These are phyloP conservation scores for Colletotrichum eleusines DNA, from an alignment of 2,329 filamentous ascomycete genomes.

Conservation along the genomic window DNA sequence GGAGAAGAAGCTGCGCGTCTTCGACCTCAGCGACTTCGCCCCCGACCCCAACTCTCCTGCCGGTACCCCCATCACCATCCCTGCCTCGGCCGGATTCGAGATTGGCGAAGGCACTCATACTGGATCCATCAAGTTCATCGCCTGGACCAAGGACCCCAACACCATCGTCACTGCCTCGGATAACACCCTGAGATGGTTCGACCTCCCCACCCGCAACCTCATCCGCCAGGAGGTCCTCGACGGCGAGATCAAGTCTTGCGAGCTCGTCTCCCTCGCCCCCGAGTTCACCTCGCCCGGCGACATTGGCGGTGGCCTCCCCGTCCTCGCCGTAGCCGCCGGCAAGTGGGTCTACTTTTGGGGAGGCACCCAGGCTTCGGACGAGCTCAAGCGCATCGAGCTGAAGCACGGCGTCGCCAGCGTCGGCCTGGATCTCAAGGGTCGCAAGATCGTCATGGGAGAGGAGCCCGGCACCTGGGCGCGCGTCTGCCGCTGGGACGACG, in stretches of 20 bases:
- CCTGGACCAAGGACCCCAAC: constrained; percentile 91
- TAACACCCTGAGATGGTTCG: constrained; percentile 94
- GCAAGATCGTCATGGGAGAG: constrained; percentile 90
- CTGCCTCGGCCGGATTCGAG: constrained; percentile 79
- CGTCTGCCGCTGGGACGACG: constrained; percentile 89
- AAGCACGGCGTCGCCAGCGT: constrained; percentile 92
- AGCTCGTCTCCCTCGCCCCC: constrained; percentile 79
- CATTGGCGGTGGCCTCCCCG: constrained; percentile 75
- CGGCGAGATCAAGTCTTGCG: constrained; percentile 90
- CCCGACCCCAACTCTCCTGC: constrained; percentile 49
- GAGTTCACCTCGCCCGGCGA: constrained; percentile 70
- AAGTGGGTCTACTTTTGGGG: constrained; percentile 95
- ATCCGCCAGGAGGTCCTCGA: constrained; percentile 84
- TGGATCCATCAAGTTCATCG: constrained; percentile 93
- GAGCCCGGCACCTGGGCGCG: constrained; percentile 96
- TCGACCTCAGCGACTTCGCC: constrained; percentile 78
- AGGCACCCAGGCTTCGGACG: constrained; percentile 74
- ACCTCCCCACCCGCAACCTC: constrained; percentile 80
- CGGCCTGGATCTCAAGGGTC: constrained; percentile 83
- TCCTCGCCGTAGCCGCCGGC: constrained; percentile 92
- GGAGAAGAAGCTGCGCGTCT: constrained; percentile 97
- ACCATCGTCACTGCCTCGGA: constrained; percentile 92
- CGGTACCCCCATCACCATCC: constrained; percentile 59
- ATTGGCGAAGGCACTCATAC: constrained; percentile 88
- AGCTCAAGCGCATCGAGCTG: constrained; percentile 84